Evolutionary conservation across 2,329 filamentous ascomycete species (phyloP).

Genomic region (Paraphoma chrysanthemicola): DNA sequence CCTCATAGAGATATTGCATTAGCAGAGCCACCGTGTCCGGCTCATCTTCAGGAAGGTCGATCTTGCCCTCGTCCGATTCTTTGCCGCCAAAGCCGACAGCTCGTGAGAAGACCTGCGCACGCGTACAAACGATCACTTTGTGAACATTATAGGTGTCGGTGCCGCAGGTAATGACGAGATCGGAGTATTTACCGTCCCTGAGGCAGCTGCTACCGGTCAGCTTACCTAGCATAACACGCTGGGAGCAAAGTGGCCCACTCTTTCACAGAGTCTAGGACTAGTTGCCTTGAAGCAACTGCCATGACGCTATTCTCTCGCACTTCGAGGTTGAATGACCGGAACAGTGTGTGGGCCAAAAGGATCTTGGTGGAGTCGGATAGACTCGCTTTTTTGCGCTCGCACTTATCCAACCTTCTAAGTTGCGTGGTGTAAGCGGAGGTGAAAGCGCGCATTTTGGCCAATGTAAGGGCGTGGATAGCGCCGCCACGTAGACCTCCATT

Average conservation of each 20-base stretch:
- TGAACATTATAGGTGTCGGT: slow-evolving; percentile 15
- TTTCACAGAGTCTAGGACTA: background rate
- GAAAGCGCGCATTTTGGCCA: too few relatives aligned
- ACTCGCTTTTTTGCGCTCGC: too few relatives aligned
- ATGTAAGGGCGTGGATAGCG: too few relatives aligned
- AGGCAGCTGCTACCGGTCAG: background rate
- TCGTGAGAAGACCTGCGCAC: slow-evolving; percentile 11
- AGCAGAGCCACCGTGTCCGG: slow-evolving; percentile 12
- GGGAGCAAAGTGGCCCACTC: background rate
- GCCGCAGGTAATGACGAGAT: slow-evolving; percentile 17
- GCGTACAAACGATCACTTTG: slow-evolving; percentile 15
- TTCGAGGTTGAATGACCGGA: background rate
- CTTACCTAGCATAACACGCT: background rate
- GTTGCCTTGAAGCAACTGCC: background rate
- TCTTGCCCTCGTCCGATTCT: slow-evolving; percentile 12
- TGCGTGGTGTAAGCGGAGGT: too few relatives aligned
- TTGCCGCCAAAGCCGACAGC: slow-evolving; percentile 14
- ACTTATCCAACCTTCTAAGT: too few relatives aligned
- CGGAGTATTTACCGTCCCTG: slow-evolving; percentile 11
- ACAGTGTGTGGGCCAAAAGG: too few relatives aligned
- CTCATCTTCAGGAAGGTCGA: slow-evolving; percentile 20
- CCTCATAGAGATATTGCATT: slow-evolving; percentile 27
- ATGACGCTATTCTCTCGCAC: background rate
- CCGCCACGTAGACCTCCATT: too few relatives aligned
- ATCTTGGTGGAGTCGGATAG: too few relatives aligned